Base-by-base conservation (phyloP, 495 filamentous ascomycete genomes). In the Penicillium verhagenii region DNA sequence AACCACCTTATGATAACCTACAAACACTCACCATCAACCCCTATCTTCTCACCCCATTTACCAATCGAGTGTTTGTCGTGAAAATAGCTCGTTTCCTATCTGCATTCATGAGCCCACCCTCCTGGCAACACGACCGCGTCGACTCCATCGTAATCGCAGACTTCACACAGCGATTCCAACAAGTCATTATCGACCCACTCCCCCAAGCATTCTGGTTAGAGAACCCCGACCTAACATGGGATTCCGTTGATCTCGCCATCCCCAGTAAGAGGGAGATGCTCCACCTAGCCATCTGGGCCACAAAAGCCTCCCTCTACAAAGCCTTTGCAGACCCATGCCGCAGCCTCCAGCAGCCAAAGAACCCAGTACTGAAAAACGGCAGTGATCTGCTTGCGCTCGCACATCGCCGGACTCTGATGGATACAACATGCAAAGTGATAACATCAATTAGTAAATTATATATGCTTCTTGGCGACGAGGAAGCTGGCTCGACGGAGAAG, bases 21-120 rank as follows among this genome's bases (percentile, higher is more conserved):
- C 49, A 59, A 18, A 25, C 50, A 0, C 16, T 56, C 16, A 33
- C 53, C 0, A 18, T 40, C 14, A 56, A 18, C 4, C 57, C 60
- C 4, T 59, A 59, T 11, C 25, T 52, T 18, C 53, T 59, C 10
- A 63, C 60, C 4, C 44, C 53, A 14, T 63, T 59, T 25, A 63
- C 56, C 6, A 53, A 59, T 28, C 60, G 60, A 5, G 21, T 63
- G 3, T 59, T 59, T 14, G 50, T 59, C 7, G 54, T 63, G 16
- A 63, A 59, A 25, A 11, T 59, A 14, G 53, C 56, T 16, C 56
- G 56, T 4, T 63, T 53, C 25, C 5, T 59, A 8, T 57, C 56
- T 4, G 60, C 56, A 8, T 63, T 63, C 18, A 59, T 56, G 53
- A 63, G 60, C 19, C 60, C 53, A 11, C 60, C 60, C 10, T 63